Base-by-base conservation (phyloP, 2,329 filamentous ascomycete genomes). In the Dactylellina leptospora region DNA sequence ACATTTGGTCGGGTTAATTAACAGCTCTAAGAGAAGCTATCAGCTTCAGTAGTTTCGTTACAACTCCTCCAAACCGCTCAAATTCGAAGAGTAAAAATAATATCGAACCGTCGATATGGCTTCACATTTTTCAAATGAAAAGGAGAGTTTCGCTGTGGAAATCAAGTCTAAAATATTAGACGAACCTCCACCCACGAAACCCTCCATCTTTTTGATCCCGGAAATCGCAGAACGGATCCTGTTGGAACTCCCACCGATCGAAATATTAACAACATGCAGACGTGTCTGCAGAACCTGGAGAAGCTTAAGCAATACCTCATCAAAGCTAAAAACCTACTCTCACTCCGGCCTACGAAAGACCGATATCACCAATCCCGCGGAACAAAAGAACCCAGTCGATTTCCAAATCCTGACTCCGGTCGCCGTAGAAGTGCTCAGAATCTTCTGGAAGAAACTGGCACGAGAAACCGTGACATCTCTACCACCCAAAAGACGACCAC, bases 381-480 rank as follows among this genome's bases (percentile, higher is more conserved):
- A n/a, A 23, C 60, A 25, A 2, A 16, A 28, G 13, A 23, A 38
- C 27, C 27, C 13, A 16, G n/a, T n/a, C n/a, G n/a, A 44, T 56
- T 5, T 25, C 4, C 13, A 23, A 50, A 36, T 18, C 10, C 18
- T 42, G n/a, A 22, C 40, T 4, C 61, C 61, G 9, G 33, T 64
- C 11, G 61, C 61, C 20, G n/a, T 64, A 20, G 50, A 56, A 11
- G 45, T 64, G 6, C 13, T 64, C 23, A 18, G 40, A 8, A 64
- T 56, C 22, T 64, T 64, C 18, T 64, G 61, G 61, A 58, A 51
- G 20, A 50, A 36, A 51, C 28, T 61, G 16, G 56, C 56, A 28
- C 33, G 47, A 18, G 22, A 42, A 40, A 44, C 20, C 13, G 40
- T 61, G 13, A 30, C 23, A 1, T 40, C 13, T 28, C n/a, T 25